A percentile compares a stretch with the other conserved stretches of the same genome.
Conservation (phyloP, 306 rosid genomes). For the Ormosia semicastrata region DNA sequence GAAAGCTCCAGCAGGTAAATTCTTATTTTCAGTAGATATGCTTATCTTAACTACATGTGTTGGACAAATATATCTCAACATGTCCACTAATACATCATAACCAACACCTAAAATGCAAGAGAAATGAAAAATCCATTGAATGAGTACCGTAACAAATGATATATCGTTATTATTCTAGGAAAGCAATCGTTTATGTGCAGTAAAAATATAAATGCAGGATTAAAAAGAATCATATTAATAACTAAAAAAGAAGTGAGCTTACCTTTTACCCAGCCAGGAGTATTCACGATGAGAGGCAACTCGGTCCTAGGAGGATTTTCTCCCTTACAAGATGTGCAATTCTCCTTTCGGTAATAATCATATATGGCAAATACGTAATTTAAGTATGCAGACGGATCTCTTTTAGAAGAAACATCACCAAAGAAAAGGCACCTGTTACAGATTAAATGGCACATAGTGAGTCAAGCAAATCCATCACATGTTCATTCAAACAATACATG, state of each 20-base stretch:
- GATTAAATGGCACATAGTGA: constrained; percentile 9
- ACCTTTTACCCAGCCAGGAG: constrained; percentile 99
- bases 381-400: constrained; percentile 66
- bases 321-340: constrained; percentile 31
- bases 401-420: constrained; percentile 79
- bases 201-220: constrained; percentile 14
- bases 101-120: constrained; percentile 68
- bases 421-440: constrained; percentile 74
- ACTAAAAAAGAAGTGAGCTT: constrained; percentile 10
- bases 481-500: constrained; percentile 5
- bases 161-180: not conserved
- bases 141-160: not conserved
- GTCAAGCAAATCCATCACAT: constrained; percentile 26
- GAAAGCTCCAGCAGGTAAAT: constrained; percentile 81
- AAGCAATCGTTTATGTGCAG: not conserved
- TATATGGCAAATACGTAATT: constrained; percentile 46
- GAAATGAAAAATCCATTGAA: constrained; percentile 12
- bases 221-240: constrained; percentile 5
- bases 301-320: constrained; percentile 36
- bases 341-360: constrained; percentile 60
- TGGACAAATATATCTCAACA: constrained; percentile 73
- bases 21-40: constrained; percentile 63
- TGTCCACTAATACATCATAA: constrained; percentile 70
- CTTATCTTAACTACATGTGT: constrained; percentile 79
- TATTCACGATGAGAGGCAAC: constrained; percentile 84